Base-by-base conservation (phyloP, 441 rosid genomes). In the Bocquillonia castaneifolia region DNA sequence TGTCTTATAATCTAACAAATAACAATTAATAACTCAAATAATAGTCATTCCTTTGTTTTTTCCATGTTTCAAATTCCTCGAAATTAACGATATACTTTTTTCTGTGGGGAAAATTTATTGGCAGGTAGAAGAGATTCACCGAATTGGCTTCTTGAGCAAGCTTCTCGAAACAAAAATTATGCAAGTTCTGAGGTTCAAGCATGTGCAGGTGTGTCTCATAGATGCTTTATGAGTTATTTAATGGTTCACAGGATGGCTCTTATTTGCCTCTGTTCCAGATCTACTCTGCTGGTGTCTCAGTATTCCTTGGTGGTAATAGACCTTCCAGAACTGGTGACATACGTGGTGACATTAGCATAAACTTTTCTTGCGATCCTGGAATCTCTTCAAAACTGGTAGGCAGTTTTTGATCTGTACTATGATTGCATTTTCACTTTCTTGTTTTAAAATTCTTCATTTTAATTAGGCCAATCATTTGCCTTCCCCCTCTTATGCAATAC, bases 261-360 rank as follows among this genome's bases (percentile, higher is more conserved):
- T 25, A 66, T 70, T 26, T 59, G 40, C 52, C 66, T 74, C 64
- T 74, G 67, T 50, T 47, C 69, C 86, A 93, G 97, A 93, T 90
- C 74, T 93, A 90, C 78, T 90, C 97, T 65, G 96, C 92, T 22
- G 86, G 90, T 47, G 97, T 93, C 71, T 88, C 98, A 6, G 97
- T 87, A 44, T 88, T 90, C 81, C 97, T 90, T 73, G 96, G 96
- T 5, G 91, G 96, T 61, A 90, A 90, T 76, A 90, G 81, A 69
- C 98, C 95, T 75, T 93, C 96, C 57, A 86, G 93, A 82, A 87
- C 89, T 63, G 90, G 92, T n/a, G 91, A 90, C 81, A 81, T 90
- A 64, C 90, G 87, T 55, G 96, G 97, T 65, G 97, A 88, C 81
- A 84, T 90, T 63, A 85, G 90, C 77, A 82, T 93, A 64, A 84